A percentile compares a stretch with the other conserved stretches of the same genome.
phyloP scores from a whole-genome alignment of 1,139 yeast species.

The Yamadazyma kanchanaburiensis region DNA sequence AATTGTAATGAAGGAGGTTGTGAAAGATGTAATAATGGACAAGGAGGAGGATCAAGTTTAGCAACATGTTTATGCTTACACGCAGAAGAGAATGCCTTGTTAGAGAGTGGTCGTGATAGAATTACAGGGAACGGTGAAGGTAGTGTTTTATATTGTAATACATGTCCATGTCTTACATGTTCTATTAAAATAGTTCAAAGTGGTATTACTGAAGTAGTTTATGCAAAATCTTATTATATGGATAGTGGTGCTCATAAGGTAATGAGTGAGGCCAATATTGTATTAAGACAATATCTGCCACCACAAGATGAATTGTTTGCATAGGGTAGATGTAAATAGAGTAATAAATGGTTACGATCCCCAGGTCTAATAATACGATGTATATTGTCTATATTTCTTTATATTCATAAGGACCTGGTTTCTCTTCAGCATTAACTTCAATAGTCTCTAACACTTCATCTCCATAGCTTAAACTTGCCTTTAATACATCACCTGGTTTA shows the following conservation, averaged over 20 bases:
- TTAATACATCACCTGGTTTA: conserved; percentile 71
- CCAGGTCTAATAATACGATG: too few species aligned
- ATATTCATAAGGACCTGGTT: conserved; percentile 79
- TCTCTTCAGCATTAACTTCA: conserved; percentile 53
- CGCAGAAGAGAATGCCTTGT: conserved; percentile 93
- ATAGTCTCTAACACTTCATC: conserved; percentile 54
- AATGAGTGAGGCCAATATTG: conserved; percentile 69
- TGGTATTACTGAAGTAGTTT: conserved; percentile 91
- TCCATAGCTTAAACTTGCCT: conserved; percentile 56
- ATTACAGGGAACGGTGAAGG: conserved; percentile 29
- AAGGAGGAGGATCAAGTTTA: conserved; percentile 60
- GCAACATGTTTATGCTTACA: conserved; percentile 90
- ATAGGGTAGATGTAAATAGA: conserved; percentile 9
- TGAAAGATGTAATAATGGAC: conserved; percentile 69
- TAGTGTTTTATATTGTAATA: conserved; percentile 86
- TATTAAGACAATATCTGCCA: conserved; percentile 69
- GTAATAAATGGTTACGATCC: too few species aligned
- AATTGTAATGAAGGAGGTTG: conserved; percentile 98
- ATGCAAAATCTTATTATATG: conserved; percentile 91
- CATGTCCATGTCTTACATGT: conserved; percentile 97
- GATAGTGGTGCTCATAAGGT: conserved; percentile 71
- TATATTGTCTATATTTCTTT: conserved; percentile 46
- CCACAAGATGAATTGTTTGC: conserved; percentile 48
- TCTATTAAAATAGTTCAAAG: conserved; percentile 91
- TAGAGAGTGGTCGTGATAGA: conserved; percentile 92